Evolutionary conservation across 495 filamentous ascomycete species (phyloP).

Genomic region (Penicilliopsis zonata): DNA sequence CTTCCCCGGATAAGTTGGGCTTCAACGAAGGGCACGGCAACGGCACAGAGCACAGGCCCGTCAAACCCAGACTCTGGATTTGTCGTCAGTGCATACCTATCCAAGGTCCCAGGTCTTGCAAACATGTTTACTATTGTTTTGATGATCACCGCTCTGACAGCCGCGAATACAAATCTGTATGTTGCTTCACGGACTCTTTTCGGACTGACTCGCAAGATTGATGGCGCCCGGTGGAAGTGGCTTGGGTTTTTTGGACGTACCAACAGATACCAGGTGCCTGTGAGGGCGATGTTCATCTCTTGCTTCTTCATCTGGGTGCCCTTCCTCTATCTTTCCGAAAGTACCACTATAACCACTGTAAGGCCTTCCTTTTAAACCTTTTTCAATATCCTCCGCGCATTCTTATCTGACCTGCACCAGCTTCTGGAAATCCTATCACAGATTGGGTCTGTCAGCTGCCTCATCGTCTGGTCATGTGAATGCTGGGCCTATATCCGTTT

Average conservation of each 20-base stretch:
- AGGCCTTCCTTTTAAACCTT: constrained; percentile 4
- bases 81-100: constrained; percentile 18
- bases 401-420: constrained; percentile 10
- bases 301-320: constrained; percentile 32
- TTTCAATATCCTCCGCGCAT: no score
- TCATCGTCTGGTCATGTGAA: constrained; percentile 33
- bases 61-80: constrained; percentile 17
- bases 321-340: constrained; percentile 19
- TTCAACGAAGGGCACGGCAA: background rate
- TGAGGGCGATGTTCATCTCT: constrained; percentile 26
- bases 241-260: constrained; percentile 23
- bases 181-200: constrained; percentile 34
- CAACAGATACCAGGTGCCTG: constrained; percentile 18
- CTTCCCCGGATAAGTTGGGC: constrained; percentile 19
- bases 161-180: constrained; percentile 32
- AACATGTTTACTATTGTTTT: constrained; percentile 27
- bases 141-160: constrained; percentile 27
- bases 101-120: constrained; percentile 14
- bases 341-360: constrained; percentile 5
- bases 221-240: constrained; percentile 7
- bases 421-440: constrained; percentile 22
- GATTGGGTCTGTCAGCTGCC: constrained; percentile 23
- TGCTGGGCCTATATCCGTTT: constrained; percentile 34
- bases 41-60: background rate
- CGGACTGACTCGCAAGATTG: constrained; percentile 23